Conservation (phyloP, 2,329 filamentous ascomycete species). For the Aureobasidium sp. region DNA sequence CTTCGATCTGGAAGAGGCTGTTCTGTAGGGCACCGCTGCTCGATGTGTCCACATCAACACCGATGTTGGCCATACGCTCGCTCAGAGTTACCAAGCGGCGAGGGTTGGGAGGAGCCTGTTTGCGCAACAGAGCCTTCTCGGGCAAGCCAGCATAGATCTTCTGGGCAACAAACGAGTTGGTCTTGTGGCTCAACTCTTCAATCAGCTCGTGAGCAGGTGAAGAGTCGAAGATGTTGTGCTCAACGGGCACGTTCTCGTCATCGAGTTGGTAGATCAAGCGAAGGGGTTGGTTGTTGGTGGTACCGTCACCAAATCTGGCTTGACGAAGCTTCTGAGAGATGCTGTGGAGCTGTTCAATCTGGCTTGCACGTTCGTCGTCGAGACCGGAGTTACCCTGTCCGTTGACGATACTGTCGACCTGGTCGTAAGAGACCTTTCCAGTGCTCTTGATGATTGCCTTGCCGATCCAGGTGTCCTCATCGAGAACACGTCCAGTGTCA, state of each 20-base stretch:
- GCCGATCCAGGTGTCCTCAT: slow-evolving; percentile 88
- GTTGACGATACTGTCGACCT: slow-evolving; percentile 74
- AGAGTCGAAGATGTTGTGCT: slow-evolving; percentile 92
- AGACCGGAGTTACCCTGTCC: slow-evolving; percentile 51
- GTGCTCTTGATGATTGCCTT: slow-evolving; percentile 88
- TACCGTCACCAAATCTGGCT: slow-evolving; percentile 64
- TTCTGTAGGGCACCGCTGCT: slow-evolving; percentile 89
- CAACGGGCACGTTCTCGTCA: slow-evolving; percentile 94
- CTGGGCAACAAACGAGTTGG: slow-evolving; percentile 81
- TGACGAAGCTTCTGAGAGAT: slow-evolving; percentile 88
- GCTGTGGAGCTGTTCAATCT: slow-evolving; percentile 69
- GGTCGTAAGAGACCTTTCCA: slow-evolving; percentile 73
- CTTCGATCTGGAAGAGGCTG: slow-evolving; percentile 87
- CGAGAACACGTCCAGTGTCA: slow-evolving; percentile 65
- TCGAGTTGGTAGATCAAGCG: slow-evolving; percentile 89
- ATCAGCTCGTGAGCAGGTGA: slow-evolving; percentile 84
- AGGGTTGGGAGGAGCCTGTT: slow-evolving; percentile 75
- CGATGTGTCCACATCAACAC: slow-evolving; percentile 78
- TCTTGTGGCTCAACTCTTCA: slow-evolving; percentile 90
- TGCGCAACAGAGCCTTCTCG: slow-evolving; percentile 84
- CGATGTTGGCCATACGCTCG: slow-evolving; percentile 85
- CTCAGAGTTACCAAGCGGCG: slow-evolving; percentile 84
- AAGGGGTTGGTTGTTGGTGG: slow-evolving; percentile 71
- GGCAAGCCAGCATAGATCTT: slow-evolving; percentile 70
- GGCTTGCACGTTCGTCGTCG: slow-evolving; percentile 58